Conservation (phyloP, 2,329 filamentous ascomycete genomes). For the Colletotrichum tropicale region DNA sequence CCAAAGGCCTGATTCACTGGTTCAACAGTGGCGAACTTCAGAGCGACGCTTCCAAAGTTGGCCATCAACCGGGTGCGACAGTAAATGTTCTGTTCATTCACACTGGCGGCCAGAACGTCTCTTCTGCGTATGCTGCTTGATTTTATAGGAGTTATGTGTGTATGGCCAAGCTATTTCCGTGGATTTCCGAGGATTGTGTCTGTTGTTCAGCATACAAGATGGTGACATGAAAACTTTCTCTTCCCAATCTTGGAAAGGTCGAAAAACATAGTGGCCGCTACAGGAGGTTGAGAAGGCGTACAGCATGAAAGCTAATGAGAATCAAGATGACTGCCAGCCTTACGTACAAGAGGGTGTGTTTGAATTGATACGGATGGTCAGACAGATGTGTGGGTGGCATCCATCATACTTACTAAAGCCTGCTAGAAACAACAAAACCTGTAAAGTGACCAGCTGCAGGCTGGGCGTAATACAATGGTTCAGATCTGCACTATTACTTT, state of each 20-base stretch:
- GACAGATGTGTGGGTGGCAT: not conserved
- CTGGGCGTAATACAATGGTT: not conserved
- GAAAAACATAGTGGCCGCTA: not conserved
- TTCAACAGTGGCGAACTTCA: not conserved
- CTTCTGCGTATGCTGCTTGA: not conserved
- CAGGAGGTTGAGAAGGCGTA: not conserved
- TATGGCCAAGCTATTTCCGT: not conserved
- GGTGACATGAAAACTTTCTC: not conserved
- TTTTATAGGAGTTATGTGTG: not conserved
- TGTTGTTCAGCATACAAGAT: not conserved
- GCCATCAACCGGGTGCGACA: not conserved
- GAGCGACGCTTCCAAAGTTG: not conserved
- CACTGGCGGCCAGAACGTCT: not conserved
- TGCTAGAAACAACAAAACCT: too few relatives aligned
- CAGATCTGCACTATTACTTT: not conserved
- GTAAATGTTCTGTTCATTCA: not conserved
- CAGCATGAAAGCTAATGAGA: not conserved
- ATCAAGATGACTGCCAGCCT: not conserved
- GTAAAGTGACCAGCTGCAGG: not conserved
- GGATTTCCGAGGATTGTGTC: accelerated
- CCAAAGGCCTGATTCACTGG: not conserved
- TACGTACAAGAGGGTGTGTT: not conserved
- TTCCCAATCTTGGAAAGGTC: not conserved
- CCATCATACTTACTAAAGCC: too few relatives aligned
- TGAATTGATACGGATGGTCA: not conserved